Conservation (phyloP, 352 stramenopile species). For the Pythium sp. region DNA sequence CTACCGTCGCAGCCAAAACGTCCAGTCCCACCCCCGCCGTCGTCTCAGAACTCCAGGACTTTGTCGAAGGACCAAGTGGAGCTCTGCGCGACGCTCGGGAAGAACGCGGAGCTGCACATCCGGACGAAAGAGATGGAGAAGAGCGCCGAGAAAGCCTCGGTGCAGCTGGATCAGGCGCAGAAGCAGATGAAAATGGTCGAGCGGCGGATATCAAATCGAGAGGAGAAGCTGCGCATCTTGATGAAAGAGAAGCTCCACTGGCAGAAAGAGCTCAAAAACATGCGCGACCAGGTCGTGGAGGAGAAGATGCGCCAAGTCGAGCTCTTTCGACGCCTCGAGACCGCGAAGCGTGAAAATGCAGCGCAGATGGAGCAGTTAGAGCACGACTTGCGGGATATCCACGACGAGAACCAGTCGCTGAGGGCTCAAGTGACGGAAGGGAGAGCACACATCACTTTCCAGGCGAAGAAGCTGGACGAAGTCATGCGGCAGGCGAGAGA, state of each 20-base stretch:
- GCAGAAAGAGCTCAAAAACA: conserved; percentile 61
- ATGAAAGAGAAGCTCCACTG: conserved; percentile 72
- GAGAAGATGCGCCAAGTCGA: conserved; percentile 76
- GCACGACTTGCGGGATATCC: conserved; percentile 21
- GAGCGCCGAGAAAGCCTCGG: conserved; percentile 39
- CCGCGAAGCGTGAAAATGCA: conserved; percentile 38
- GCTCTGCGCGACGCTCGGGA: conserved; percentile 51
- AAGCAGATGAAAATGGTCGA: conserved; percentile 64
- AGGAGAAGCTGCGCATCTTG: conserved; percentile 57
- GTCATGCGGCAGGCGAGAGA: conserved; percentile 41
- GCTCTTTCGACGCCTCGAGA: conserved; percentile 53
- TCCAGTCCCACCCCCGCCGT: conserved; percentile 14
- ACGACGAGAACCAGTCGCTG: conserved; percentile 52
- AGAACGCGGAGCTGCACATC: conserved; percentile 66
- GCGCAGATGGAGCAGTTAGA: conserved; percentile 38
- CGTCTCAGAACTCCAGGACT: conserved; percentile 7
- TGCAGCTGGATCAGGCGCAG: conserved; percentile 45
- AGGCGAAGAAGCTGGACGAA: conserved; percentile 51
- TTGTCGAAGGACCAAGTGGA: conserved; percentile 53
- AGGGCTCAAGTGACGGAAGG: conserved; percentile 35
- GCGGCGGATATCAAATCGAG: conserved; percentile 48
- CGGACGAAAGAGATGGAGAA: conserved; percentile 49
- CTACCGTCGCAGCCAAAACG: conserved; percentile 19
- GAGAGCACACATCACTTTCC: conserved; percentile 38
- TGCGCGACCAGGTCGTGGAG: conserved; percentile 56